Evolutionary conservation across 2,329 filamentous ascomycete genomes (phyloP).

Genomic region (Sporothrix pseudoabietina): DNA sequence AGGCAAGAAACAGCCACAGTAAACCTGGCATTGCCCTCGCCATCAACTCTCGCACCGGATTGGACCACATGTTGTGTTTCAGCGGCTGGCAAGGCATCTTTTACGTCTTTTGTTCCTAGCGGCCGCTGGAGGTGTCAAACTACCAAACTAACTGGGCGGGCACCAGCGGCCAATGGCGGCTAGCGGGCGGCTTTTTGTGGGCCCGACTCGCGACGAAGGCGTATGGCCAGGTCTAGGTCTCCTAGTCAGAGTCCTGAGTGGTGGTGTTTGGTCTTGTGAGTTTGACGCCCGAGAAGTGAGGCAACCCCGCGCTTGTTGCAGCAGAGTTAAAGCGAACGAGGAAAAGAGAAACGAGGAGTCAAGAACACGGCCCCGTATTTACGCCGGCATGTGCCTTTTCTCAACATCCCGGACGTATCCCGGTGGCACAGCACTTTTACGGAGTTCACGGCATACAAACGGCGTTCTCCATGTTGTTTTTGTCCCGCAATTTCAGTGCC

Average conservation of each 20-base stretch:
- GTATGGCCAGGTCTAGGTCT: background rate
- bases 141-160: background rate
- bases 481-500: background rate
- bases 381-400: background rate
- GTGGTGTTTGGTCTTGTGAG: background rate
- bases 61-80: constrained; percentile 1
- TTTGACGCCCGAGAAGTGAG: background rate
- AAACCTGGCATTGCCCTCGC: background rate
- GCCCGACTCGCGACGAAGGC: background rate
- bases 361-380: background rate
- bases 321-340: background rate
- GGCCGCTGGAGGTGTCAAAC: background rate
- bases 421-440: background rate
- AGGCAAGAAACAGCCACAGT: background rate
- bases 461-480: background rate
- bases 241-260: background rate
- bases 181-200: constrained; percentile 15
- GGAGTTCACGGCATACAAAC: background rate
- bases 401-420: background rate
- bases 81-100: constrained; percentile 20
- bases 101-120: constrained; percentile 14
- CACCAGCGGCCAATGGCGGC: constrained; percentile 17
- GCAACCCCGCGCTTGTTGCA: constrained; percentile 7
- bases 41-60: background rate
- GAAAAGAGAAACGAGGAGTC: background rate